Base-by-base conservation (phyloP, 1,284 basidiomycete genomes). In the Pseudozyma sp. region DNA sequence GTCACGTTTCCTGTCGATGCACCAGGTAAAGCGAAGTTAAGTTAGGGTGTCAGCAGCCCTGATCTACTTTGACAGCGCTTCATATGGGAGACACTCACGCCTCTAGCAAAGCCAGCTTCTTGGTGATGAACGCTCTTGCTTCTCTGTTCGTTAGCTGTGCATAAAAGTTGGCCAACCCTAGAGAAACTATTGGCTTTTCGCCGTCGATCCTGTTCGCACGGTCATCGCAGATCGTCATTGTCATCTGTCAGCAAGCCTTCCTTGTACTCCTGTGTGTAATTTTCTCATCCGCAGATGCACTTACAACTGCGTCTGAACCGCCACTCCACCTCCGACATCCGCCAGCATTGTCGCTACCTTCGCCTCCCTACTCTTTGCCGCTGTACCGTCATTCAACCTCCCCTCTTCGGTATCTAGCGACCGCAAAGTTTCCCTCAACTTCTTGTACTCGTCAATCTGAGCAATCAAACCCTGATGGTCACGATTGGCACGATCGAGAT, bases 111-210 rank as follows among this genome's bases (percentile, higher is more conserved):
- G 50, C 31, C 34, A 77, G 47, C 48, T 72, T 77, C 56, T 70
- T 69, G 48, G 56, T 70, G 43, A 77, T 73, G 45, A 74, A 77
- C 1, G 70, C 74, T 51, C 70, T 57, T 34, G 70, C 74, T 43
- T 74, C 74, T 40, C 67, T 66, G 47, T 70, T 73, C 2, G 66
- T 61, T 7, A 77, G 44, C 34, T 73, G 61, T 10, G 69, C 71
- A 21, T 74, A 77, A 35, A 77, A 77, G 53, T 73, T 69, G 59
- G 63, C 70, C 0, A 67, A 56, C 7, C 74, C 70, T 3, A 77
- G 31, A 25, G 67, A 73, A 31, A 77, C 42, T 52, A 77, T 69
- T 3, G 74, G 74, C 4, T 69, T 56, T 31, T 73, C 74, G 0
- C 66, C 52, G 5, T 74, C 39, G 12, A 61, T n/a, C n/a, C 45